phyloP scores from a whole-genome alignment of 805 yeast species.

The Starmerella potacharoeniae region DNA sequence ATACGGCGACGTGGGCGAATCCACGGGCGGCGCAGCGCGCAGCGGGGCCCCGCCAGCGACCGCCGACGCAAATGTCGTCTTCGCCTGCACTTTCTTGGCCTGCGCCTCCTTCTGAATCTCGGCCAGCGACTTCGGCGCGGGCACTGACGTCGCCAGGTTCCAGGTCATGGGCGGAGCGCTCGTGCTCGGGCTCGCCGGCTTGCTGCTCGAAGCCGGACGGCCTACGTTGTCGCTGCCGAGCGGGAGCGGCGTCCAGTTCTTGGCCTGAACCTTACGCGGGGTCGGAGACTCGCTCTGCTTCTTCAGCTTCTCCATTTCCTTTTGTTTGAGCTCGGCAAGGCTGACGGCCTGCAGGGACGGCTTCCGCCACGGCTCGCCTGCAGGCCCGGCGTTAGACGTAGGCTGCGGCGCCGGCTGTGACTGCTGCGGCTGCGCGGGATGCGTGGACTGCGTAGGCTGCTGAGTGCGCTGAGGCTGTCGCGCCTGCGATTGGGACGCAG shows the following conservation, averaged over 20 bases:
- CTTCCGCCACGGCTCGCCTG: slow-evolving; percentile 18
- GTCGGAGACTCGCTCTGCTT: slow-evolving; percentile 1
- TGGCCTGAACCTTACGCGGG: slow-evolving; percentile 1
- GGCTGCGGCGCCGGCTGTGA: slow-evolving; percentile 1
- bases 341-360: slow-evolving; percentile 13
- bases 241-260: slow-evolving; percentile 5
- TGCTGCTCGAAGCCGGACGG: background rate
- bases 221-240: background rate
- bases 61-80: background rate
- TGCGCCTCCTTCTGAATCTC: slow-evolving; percentile 30
- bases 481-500: background rate
- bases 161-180: slow-evolving; percentile 12
- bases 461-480: background rate
- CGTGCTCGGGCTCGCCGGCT: background rate
- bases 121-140: slow-evolving; percentile 27
- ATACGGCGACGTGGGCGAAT: background rate
- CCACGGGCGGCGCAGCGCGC: background rate
- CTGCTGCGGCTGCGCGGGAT: slow-evolving; percentile 1
- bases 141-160: slow-evolving; percentile 20
- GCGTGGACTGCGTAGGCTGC: background rate
- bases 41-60: background rate
- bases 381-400: slow-evolving; percentile 11
- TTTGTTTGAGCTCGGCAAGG: slow-evolving; percentile 19
- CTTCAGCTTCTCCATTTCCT: slow-evolving; percentile 9
- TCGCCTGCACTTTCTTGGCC: slow-evolving; percentile 1